Evolutionary conservation across 129 eudicot genomes (phyloP).

Genomic region (Flaveria sonorensis): DNA sequence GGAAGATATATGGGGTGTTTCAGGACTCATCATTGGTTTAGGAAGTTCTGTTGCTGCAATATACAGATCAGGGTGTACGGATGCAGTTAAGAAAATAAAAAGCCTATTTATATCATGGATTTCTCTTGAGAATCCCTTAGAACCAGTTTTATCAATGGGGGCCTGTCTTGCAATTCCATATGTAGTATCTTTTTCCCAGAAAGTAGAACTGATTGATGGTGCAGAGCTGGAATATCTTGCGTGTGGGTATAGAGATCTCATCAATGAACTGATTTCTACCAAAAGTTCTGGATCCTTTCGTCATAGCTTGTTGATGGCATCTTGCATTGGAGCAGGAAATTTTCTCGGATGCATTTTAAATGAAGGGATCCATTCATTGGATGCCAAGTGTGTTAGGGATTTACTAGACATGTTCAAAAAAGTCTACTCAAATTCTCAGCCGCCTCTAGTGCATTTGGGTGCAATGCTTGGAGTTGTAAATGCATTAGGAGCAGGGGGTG

Average conservation of each 20-base stretch:
- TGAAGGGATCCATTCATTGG: slow-evolving; percentile 65
- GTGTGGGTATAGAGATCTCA: slow-evolving; percentile 51
- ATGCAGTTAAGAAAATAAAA: slow-evolving; percentile 61
- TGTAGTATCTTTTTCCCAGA: slow-evolving; percentile 63
- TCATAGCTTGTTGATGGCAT: slow-evolving; percentile 76
- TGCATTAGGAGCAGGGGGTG: slow-evolving; percentile 84
- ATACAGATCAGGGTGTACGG: slow-evolving; percentile 65
- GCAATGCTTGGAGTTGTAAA: slow-evolving; percentile 97
- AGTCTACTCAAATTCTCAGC: slow-evolving; percentile 57
- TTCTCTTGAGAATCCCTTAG: slow-evolving; percentile 41
- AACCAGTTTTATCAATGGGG: slow-evolving; percentile 50
- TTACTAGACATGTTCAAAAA: slow-evolving; percentile 53
- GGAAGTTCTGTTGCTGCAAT: slow-evolving; percentile 70
- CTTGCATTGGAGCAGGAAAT: slow-evolving; percentile 83
- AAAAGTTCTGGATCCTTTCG: slow-evolving; percentile 50
- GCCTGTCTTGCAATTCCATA: slow-evolving; percentile 81
- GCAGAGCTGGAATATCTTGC: slow-evolving; percentile 53
- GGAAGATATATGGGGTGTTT: slow-evolving; percentile 90
- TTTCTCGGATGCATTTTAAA: slow-evolving; percentile 66
- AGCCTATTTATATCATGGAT: slow-evolving; percentile 62
- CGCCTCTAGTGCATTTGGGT: slow-evolving; percentile 78
- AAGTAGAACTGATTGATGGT: slow-evolving; percentile 71
- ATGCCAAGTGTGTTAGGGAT: slow-evolving; percentile 44
- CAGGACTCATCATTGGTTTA: slow-evolving; percentile 86
- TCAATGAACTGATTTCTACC: slow-evolving; percentile 53